Base-by-base conservation (phyloP, 2,329 filamentous ascomycete genomes). In the Fonsecaea multimorphosa region DNA sequence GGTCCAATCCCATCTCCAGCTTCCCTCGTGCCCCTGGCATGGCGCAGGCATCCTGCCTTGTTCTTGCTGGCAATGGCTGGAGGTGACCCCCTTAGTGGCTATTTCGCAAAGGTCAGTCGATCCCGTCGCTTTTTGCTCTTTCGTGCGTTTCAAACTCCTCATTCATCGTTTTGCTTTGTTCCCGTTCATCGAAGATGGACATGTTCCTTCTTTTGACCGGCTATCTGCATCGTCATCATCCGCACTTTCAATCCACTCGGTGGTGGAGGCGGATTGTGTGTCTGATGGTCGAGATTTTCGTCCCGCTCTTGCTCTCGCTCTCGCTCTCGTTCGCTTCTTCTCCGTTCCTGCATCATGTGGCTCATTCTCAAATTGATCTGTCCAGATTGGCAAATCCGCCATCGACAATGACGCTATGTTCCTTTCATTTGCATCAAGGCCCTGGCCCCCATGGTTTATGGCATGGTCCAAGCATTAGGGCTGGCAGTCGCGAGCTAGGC, bases 371-470 rank as follows among this genome's bases (percentile, higher is more conserved):
- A 29, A 38, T 31, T 59, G 57, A 59, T 12, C 31, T 36, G 29
- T 36, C 24, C 51, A 61, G 34, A 61, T 61, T 61, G 58, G 58
- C 58, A 57, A 63, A 54, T 58, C 36, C 38, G 22, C 55, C 46
- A 19, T 64, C 44, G 14, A 63, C 61, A 58, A 64, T 64, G 61
- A 62, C 53, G 59, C 59, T 62, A 56, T 60, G 32, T 44, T 61
- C 51, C 51, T 55, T 61, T 55, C 24, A 29, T 60, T 36, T 60
- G 22, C 58, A 60, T 36, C 9, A n/a, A 52, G 29, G 22, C n/a
- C 58, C 29, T 38, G 44, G 44, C 58, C 58, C 44, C 44, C 44
- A 49, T 22, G 44, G 19, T 9, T 49, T 19, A 49, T 24, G 19
- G 22, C 44, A 24, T 49, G n/a, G 44, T 49, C 44, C 24, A 24